Conservation (phyloP, 371 early-diverging fungal genomes). For the Encephalitozoon romaleae region DNA sequence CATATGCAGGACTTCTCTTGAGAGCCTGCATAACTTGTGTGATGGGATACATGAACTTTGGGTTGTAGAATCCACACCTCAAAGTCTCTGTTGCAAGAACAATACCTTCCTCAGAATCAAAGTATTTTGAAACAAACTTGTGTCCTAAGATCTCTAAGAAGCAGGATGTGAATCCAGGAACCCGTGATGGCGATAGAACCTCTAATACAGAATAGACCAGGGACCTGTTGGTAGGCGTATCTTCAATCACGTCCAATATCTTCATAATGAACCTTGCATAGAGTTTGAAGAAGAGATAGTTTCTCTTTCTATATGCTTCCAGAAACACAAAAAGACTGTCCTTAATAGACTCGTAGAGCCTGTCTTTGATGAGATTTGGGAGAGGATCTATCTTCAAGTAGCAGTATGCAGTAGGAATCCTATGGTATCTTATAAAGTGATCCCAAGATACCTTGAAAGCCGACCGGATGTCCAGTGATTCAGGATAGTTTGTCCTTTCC, state of each 20-base stretch:
- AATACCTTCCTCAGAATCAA: conserved; percentile 17
- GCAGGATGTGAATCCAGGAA: conserved; percentile 41
- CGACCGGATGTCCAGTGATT: conserved; percentile 11
- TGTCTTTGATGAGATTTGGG: conserved; percentile 22
- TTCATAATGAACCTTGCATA: conserved; percentile 42
- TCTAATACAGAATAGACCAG: conserved; percentile 19
- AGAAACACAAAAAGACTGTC: conserved; percentile 39
- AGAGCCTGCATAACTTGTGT: conserved; percentile 15
- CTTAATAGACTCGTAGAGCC: conserved; percentile 15
- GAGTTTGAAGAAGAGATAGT: conserved; percentile 45
- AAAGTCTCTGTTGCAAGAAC: conserved; percentile 15
- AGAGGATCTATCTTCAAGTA: conserved; percentile 50
- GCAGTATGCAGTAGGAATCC: conserved; percentile 31
- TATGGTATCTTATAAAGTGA: conserved; percentile 47
- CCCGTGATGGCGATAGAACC: conserved; percentile 32
- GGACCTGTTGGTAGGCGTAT: conserved; percentile 5
- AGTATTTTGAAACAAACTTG: background rate
- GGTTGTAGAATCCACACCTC: conserved; percentile 1
- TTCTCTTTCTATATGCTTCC: conserved; percentile 46
- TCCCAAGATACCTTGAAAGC: conserved; percentile 53
- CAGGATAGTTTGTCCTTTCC: background rate
- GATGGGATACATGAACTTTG: conserved; percentile 8
- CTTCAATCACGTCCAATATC: conserved; percentile 35
- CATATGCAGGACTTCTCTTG: conserved; percentile 3
- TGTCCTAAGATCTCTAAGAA: conserved; percentile 43